These are phyloP conservation scores for Coemansia sp. DNA, from an alignment of 192 early-diverging fungal species.

Conservation along the genomic window DNA sequence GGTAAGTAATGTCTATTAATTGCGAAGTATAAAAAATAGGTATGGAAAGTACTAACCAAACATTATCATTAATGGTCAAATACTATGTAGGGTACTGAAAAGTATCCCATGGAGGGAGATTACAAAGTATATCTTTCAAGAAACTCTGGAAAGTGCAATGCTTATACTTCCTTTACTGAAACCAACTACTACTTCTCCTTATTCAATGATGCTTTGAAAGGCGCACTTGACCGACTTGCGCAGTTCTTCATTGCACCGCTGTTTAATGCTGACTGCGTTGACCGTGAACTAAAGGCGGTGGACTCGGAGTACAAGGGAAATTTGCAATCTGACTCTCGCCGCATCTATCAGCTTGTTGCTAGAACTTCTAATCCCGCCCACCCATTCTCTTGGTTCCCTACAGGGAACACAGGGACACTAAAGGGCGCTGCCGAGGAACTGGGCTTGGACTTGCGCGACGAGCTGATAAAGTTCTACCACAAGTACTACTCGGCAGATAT, in stretches of 20 bases:
- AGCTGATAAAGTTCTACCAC: slow-evolving; percentile 79
- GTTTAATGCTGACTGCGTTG: slow-evolving; percentile 79
- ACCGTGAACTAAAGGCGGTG: slow-evolving; percentile 87
- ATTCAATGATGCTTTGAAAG: slow-evolving; percentile 53
- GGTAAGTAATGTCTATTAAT: slow-evolving; percentile 12
- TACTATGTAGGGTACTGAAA: slow-evolving; percentile 56
- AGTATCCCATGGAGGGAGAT: slow-evolving; percentile 72
- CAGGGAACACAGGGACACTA: slow-evolving; percentile 83
- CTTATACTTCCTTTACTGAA: slow-evolving; percentile 13
- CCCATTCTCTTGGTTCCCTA: slow-evolving; percentile 79
- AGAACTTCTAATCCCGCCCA: slow-evolving; percentile 61
- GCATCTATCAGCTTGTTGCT: background rate
- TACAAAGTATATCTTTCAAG: slow-evolving; percentile 45
- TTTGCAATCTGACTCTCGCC: slow-evolving; percentile 62
- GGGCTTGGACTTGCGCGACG: slow-evolving; percentile 74
- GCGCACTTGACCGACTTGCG: slow-evolving; percentile 71
- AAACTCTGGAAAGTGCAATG: slow-evolving; percentile 38
- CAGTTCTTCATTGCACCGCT: slow-evolving; percentile 90
- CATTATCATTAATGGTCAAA: background rate
- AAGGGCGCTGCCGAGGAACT: slow-evolving; percentile 42
- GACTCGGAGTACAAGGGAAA: slow-evolving; percentile 93
- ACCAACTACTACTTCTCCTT: slow-evolving; percentile 33
- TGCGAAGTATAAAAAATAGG: no score
- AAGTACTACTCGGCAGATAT: slow-evolving; percentile 90
- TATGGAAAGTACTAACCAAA: background rate